Conservation (phyloP, 768 basidiomycete genomes). For the Auriscalpium vulgare region DNA sequence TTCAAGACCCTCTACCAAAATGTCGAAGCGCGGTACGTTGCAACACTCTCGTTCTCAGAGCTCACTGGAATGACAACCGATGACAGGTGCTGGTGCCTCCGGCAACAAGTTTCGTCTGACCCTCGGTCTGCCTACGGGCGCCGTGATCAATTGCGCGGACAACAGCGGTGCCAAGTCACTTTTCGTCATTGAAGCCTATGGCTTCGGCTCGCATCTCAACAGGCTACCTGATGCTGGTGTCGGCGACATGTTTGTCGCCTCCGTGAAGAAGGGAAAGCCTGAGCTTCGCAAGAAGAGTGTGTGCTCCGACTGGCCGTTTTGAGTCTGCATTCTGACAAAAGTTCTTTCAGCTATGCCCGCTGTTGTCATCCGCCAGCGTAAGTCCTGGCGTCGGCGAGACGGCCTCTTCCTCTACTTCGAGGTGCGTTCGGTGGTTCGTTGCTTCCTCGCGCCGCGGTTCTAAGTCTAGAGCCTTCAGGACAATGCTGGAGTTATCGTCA, state of each 20-base stretch:
- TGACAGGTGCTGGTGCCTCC: constrained; percentile 52
- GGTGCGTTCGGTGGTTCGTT: constrained; percentile 31
- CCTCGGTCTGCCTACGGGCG: constrained; percentile 88
- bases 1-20: constrained; percentile 25
- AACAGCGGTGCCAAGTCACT: constrained; percentile 98
- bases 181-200: constrained; percentile 90
- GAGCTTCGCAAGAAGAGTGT: constrained; percentile 98
- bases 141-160: constrained; percentile 96
- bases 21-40: constrained; percentile 29
- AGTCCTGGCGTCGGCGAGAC: constrained; percentile 96
- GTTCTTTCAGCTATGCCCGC: constrained; percentile 80
- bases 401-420: constrained; percentile 99
- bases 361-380: constrained; percentile 95
- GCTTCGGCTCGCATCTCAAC: constrained; percentile 94
- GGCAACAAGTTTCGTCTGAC: constrained; percentile 98
- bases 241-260: constrained; percentile 92
- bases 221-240: constrained; percentile 94
- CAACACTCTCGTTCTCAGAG: background rate
- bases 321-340: background rate
- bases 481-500: constrained; percentile 95
- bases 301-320: constrained; percentile 25
- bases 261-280: constrained; percentile 99
- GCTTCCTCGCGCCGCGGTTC: too few species aligned
- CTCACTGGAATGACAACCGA: constrained; percentile 7
- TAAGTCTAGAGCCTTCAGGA: constrained; percentile 38